A percentile compares a stretch with the other conserved stretches of the same genome.
Conservation (phyloP, 208 protist genomes). For the Leishmania aethiopica region DNA sequence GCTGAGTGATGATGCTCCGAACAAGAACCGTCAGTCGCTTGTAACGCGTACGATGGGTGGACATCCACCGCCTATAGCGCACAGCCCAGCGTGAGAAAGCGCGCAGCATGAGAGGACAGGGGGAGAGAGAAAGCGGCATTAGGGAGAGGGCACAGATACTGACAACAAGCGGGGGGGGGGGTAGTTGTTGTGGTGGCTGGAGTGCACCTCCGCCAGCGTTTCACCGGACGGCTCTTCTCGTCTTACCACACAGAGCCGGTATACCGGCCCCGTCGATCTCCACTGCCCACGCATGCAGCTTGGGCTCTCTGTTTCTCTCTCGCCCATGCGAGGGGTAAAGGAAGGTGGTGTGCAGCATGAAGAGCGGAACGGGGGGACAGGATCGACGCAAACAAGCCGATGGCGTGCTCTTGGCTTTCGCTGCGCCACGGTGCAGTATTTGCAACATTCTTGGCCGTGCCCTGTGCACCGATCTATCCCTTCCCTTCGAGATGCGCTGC, state of each 20-base stretch:
- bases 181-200: background rate
- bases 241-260: background rate
- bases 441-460: conserved; percentile 18
- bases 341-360: conserved; percentile 16
- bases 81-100: too few relatives aligned
- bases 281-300: too few relatives aligned
- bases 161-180: background rate
- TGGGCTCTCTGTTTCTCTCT: too few relatives aligned
- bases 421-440: conserved; percentile 6
- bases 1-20: background rate
- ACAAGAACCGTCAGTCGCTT: too few relatives aligned
- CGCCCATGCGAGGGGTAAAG: background rate
- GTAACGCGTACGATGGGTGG: too few relatives aligned
- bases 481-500: conserved; percentile 1
- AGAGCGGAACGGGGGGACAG: background rate
- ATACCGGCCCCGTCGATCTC: background rate
- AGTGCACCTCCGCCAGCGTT: background rate
- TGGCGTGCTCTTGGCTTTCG: background rate
- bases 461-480: conserved; percentile 13
- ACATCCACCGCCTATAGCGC: too few relatives aligned
- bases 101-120: too few relatives aligned
- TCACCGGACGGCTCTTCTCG: background rate
- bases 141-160: background rate
- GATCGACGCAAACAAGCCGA: conserved; percentile 4
- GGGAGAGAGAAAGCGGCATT: too few relatives aligned